A percentile compares a stretch with the other conserved stretches of the same genome.
These are phyloP conservation scores for Suillus cothurnatus DNA, from an alignment of 768 basidiomycete species.

Conservation along the genomic window DNA sequence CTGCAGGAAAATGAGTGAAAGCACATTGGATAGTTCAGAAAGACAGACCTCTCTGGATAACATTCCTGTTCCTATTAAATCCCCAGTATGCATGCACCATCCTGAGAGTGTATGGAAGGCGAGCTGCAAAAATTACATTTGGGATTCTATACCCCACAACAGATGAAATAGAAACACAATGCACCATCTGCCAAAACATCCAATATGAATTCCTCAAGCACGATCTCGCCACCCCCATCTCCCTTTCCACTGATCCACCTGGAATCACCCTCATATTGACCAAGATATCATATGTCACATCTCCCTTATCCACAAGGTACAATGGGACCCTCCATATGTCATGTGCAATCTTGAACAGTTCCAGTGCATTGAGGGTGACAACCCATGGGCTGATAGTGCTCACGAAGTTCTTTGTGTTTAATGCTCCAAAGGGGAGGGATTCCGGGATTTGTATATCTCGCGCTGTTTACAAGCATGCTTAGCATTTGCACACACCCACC, in stretches of 20 bases:
- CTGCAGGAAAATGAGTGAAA: not conserved
- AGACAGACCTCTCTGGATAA: conserved; percentile 8
- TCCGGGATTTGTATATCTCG: no score
- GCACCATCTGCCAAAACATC: no score
- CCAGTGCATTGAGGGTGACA: conserved; percentile 9
- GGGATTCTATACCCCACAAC: not conserved
- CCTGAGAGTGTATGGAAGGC: conserved; percentile 6
- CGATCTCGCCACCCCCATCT: no score
- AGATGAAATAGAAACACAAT: no score
- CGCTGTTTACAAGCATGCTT: no score
- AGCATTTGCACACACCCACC: no score
- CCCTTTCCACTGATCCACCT: no score
- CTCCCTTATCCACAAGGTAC: no score
- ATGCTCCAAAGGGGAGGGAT: no score
- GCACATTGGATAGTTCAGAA: not conserved
- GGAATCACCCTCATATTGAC: no score
- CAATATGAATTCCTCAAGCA: no score
- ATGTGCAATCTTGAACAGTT: conserved; percentile 4
- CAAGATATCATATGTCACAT: no score
- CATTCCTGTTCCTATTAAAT: conserved; percentile 7
- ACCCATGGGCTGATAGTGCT: conserved; percentile 11
- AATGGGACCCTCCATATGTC: conserved; percentile 1
- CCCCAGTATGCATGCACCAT: conserved; percentile 9
- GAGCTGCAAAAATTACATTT: not conserved
- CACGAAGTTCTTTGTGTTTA: conserved; percentile 10